These are phyloP conservation scores for Azolla pinnata DNA, from an alignment of 75 land plant species.

Conservation along the genomic window DNA sequence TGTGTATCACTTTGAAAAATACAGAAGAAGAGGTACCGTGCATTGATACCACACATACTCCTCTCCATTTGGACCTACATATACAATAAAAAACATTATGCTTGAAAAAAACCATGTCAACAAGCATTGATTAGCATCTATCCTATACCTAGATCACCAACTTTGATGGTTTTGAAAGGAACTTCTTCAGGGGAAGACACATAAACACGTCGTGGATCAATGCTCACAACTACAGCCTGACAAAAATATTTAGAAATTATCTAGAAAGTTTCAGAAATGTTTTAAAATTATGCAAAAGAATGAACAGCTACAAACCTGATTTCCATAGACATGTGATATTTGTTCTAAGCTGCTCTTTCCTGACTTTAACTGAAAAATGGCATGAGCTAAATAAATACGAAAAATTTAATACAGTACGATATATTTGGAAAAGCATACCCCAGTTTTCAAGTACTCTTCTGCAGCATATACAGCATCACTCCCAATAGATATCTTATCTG, in stretches of 20 bases:
- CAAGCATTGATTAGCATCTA: not conserved
- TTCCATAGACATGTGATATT: conserved; percentile 90
- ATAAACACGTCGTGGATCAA: conserved; percentile 91
- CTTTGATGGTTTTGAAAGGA: conserved; percentile 51
- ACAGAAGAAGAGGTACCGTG: conserved; percentile 44
- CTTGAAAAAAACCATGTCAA: not conserved
- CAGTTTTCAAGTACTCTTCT: conserved; percentile 66
- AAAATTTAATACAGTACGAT: too few species aligned
- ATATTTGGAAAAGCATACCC: conserved; percentile 32
- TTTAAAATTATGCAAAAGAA: not conserved
- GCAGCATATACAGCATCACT: conserved; percentile 99
- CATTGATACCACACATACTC: conserved; percentile 97
- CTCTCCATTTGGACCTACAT: conserved; percentile 89
- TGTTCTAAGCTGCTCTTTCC: conserved; percentile 95
- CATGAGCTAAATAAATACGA: too few species aligned
- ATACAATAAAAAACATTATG: not conserved
- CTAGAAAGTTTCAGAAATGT: not conserved
- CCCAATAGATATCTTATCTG: conserved; percentile 97
- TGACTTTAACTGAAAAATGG: conserved; percentile 55
- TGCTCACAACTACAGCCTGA: conserved; percentile 98
- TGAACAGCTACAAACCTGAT: conserved; percentile 48
- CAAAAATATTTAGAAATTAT: not conserved
- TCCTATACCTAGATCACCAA: conserved; percentile 48
- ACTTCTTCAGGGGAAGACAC: conserved; percentile 63
- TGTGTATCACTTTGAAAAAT: not conserved